Evolutionary conservation across 805 yeast species (phyloP).

Genomic region (Yamadazyma ubonensis): DNA sequence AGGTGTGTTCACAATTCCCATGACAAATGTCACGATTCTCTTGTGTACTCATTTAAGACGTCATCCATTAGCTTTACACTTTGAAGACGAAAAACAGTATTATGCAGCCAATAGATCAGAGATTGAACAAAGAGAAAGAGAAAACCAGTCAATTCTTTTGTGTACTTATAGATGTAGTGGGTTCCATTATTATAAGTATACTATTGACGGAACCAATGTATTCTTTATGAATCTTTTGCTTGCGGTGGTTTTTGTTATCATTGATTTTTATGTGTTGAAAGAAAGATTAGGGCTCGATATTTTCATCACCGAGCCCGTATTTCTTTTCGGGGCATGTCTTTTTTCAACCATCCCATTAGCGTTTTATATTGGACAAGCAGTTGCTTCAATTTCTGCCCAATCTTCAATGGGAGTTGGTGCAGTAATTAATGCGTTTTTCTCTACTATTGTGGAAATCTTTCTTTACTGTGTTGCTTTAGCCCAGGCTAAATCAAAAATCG

Average conservation of each 20-base stretch:
- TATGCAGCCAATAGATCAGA: conserved; percentile 28
- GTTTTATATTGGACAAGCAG: conserved; percentile 97
- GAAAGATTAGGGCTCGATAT: conserved; percentile 36
- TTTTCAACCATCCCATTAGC: conserved; percentile 90
- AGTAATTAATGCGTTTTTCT: conserved; percentile 94
- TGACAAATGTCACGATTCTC: conserved; percentile 75
- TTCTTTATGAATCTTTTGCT: conserved; percentile 82
- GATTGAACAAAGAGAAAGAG: conserved; percentile 27
- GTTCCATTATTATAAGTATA: conserved; percentile 89
- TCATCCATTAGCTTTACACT: conserved; percentile 87
- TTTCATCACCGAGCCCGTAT: conserved; percentile 57
- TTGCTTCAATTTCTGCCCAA: conserved; percentile 98
- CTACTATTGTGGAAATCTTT: conserved; percentile 91
- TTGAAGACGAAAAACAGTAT: conserved; percentile 56
- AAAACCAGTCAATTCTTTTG: conserved; percentile 63
- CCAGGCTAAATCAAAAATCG: conserved; percentile 82
- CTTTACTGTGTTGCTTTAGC: conserved; percentile 87
- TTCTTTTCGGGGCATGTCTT: conserved; percentile 72
- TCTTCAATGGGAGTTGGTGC: conserved; percentile 99
- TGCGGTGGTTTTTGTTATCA: conserved; percentile 77
- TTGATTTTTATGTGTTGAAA: conserved; percentile 68
- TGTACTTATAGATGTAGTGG: conserved; percentile 95
- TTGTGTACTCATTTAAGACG: conserved; percentile 76
- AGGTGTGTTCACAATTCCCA: conserved; percentile 85
- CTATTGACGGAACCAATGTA: conserved; percentile 94